These are phyloP conservation scores for Neonectria neomacrospora DNA, from an alignment of 2,329 filamentous ascomycete genomes.

Conservation along the genomic window DNA sequence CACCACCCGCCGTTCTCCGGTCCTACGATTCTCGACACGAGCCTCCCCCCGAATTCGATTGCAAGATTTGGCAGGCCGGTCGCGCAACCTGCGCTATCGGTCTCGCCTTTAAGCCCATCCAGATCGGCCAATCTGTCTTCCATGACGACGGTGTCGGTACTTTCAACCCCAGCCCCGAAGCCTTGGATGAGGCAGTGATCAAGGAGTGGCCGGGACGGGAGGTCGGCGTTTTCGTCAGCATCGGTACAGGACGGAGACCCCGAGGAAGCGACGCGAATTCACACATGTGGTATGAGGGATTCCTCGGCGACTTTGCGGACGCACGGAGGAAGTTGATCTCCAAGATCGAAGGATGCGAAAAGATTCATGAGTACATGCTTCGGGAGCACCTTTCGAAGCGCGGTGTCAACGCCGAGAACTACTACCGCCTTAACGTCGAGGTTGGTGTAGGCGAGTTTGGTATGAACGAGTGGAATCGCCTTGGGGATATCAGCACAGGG, in stretches of 20 bases:
- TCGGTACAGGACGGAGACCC: conserved; percentile 91
- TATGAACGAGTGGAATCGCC: conserved; percentile 97
- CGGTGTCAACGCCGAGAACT: conserved; percentile 87
- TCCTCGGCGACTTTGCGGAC: conserved; percentile 92
- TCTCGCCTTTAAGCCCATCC: conserved; percentile 94
- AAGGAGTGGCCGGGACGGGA: conserved; percentile 97
- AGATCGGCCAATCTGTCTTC: conserved; percentile 92
- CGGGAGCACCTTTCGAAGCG: conserved; percentile 80
- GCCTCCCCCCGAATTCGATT: conserved; percentile 89
- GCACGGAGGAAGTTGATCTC: conserved; percentile 84
- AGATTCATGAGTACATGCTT: conserved; percentile 87
- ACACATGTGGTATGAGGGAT: conserved; percentile 92
- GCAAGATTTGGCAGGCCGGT: conserved; percentile 96
- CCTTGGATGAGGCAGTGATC: conserved; percentile 87
- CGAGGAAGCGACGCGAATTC: conserved; percentile 73
- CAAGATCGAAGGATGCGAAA: conserved; percentile 96
- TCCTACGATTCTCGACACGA: conserved; percentile 97
- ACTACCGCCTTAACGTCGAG: conserved; percentile 96
- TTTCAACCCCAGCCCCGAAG: conserved; percentile 88
- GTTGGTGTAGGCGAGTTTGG: conserved; percentile 96
- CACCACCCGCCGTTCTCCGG: conserved; percentile 78
- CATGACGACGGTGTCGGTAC: conserved; percentile 92
- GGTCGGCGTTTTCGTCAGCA: conserved; percentile 89
- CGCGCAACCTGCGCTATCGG: conserved; percentile 93
- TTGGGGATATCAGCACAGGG: conserved; percentile 94